Base-by-base conservation (phyloP, 208 protist genomes). In the Leishmania tropica region DNA sequence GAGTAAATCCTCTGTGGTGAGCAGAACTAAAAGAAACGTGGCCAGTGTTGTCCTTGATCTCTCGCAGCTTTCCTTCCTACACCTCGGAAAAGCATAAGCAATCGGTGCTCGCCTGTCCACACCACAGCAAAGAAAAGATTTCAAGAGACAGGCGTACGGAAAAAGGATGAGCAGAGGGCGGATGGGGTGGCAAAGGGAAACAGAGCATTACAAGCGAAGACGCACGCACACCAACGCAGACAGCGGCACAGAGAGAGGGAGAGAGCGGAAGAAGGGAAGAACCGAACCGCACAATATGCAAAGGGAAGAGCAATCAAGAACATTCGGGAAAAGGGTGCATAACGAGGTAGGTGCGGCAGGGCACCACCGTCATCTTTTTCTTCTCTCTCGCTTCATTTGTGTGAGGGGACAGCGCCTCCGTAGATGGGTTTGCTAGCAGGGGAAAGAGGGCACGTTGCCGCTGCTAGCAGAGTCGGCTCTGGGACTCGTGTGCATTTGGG, bases 231-330 rank as follows among this genome's bases (percentile, higher is more conserved):
- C 71, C 54, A 28, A 2, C 47, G 31, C 47, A 58, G 24, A 37
- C 45, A 74, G 31, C 10, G 31, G 7, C 19, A 11, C 8, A 74
- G 28, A 51, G 17, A 75, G 42, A 58, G 28, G 37, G 2, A 56
- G 45, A 37, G 73, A 45, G 51, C 17, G 35, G 53, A 28, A n/a
- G 2, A 62, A 28, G 5, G 53, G 71, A 75, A 75, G 21, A 76
- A 45, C 35, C 56, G 48, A 51, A 70, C 31, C 21, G 31, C 42
- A 64, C 28, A 77, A 76, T 67, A 70, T 21, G 24, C 67, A 70
- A 40, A 21, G 51, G 28, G 75, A 65, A 62, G 2, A 81, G 42
- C 24, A 24, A 77, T 84, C 48, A 81, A 56, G 19, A 56, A 67
- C 6, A 28, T 51, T 53, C 17, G 42, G 60, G 53, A 40, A 75